phyloP scores from a whole-genome alignment of 1,284 basidiomycete genomes.

The Sporisorium graminicola region DNA sequence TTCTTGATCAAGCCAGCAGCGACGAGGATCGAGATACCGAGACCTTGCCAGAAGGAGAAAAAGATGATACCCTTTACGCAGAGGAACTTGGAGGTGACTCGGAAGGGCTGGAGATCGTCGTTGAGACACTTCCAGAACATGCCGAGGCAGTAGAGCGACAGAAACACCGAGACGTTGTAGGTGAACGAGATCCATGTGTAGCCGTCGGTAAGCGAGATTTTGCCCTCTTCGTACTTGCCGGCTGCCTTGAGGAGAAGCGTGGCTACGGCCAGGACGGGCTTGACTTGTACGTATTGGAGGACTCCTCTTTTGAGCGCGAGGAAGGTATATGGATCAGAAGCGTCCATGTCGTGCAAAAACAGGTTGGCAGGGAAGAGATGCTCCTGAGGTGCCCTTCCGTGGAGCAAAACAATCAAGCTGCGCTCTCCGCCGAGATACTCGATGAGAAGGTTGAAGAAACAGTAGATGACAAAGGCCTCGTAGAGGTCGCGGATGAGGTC shows the following conservation, averaged over 20 bases:
- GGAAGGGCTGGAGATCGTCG: slow-evolving; percentile 62
- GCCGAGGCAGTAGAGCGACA: slow-evolving; percentile 70
- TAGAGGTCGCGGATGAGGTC: slow-evolving; percentile 95
- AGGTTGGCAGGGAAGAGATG: slow-evolving; percentile 84
- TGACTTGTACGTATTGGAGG: slow-evolving; percentile 96
- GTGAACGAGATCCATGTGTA: slow-evolving; percentile 78
- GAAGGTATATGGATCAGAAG: slow-evolving; percentile 80
- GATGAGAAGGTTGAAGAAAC: slow-evolving; percentile 70
- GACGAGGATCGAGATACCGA: slow-evolving; percentile 88
- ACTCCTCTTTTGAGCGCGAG: slow-evolving; percentile 94
- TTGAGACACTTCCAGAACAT: slow-evolving; percentile 67
- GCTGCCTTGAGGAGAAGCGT: slow-evolving; percentile 88
- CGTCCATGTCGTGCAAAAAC: slow-evolving; percentile 62
- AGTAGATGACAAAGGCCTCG: slow-evolving; percentile 97
- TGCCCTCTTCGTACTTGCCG: slow-evolving; percentile 90
- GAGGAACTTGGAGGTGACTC: slow-evolving; percentile 76
- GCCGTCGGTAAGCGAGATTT: slow-evolving; percentile 83
- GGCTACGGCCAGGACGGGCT: slow-evolving; percentile 86
- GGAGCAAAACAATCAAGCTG: slow-evolving; percentile 87
- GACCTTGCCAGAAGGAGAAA: slow-evolving; percentile 95
- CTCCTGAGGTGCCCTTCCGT: slow-evolving; percentile 86
- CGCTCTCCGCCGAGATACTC: slow-evolving; percentile 91
- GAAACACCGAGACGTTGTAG: slow-evolving; percentile 73
- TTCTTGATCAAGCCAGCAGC: slow-evolving; percentile 81
- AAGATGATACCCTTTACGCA: slow-evolving; percentile 95